Conservation (phyloP, 495 filamentous ascomycete species). For the Hypomontagnella submonticulosa region DNA sequence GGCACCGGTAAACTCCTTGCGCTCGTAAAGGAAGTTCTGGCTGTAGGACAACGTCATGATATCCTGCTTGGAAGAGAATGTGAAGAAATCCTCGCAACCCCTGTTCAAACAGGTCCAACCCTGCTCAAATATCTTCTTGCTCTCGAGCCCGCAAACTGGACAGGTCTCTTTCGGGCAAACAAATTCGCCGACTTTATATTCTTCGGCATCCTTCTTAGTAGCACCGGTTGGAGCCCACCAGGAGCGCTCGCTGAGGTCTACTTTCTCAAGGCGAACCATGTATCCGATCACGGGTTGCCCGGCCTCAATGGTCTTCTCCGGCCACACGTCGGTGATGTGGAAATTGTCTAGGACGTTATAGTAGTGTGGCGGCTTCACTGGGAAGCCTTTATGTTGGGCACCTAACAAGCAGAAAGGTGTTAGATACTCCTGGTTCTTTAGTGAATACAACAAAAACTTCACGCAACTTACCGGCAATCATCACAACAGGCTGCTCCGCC, state of each 20-base stretch:
- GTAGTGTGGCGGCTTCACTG: slow-evolving; percentile 65
- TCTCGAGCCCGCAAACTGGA: slow-evolving; percentile 34
- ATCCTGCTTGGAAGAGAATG: slow-evolving; percentile 44
- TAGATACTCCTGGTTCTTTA: slow-evolving; percentile 4
- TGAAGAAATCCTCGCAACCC: slow-evolving; percentile 69
- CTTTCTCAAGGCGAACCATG: slow-evolving; percentile 77
- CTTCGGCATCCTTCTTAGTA: slow-evolving; percentile 16
- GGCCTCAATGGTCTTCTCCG: slow-evolving; percentile 58
- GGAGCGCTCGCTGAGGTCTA: slow-evolving; percentile 65
- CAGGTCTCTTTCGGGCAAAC: slow-evolving; percentile 35
- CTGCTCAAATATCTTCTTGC: slow-evolving; percentile 54
- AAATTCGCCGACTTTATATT: slow-evolving; percentile 24
- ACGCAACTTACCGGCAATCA: slow-evolving; percentile 67
- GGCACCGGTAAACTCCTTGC: slow-evolving; percentile 34
- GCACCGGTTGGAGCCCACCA: slow-evolving; percentile 70
- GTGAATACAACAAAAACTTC: neutral
- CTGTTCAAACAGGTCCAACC: slow-evolving; percentile 79
- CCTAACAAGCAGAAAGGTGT: slow-evolving; percentile 53
- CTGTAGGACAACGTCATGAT: slow-evolving; percentile 62
- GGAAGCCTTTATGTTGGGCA: slow-evolving; percentile 61
- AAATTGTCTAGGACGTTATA: slow-evolving; percentile 82
- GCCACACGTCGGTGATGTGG: slow-evolving; percentile 77
- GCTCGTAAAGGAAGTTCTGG: slow-evolving; percentile 65
- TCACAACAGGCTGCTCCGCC: slow-evolving; percentile 56
- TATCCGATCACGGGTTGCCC: slow-evolving; percentile 55